Evolutionary conservation across 805 yeast species (phyloP), one percentile per base, ranked within the genome.

Genomic region (Saccharomyces jurei): DNA sequence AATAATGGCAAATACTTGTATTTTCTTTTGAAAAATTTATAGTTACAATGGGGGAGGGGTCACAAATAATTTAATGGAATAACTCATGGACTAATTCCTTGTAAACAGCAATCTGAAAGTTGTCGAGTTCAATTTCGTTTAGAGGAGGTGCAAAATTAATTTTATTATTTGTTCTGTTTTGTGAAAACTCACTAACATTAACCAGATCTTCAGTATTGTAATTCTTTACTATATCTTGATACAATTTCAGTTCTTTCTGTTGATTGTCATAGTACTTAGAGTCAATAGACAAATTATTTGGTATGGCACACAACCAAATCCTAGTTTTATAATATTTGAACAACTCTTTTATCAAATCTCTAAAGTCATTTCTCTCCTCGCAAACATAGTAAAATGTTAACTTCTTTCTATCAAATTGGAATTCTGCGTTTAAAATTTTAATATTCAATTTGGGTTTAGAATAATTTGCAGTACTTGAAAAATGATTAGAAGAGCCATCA

Each of bases 221-320:
- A 49, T 61, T 60, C 50, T 60, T 60, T 59, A 68, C 66, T 71
- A 69, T 68, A 25, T 65, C 64, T 51, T 67, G 66, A 54, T 69
- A 69, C 68, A 69, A 63, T 41, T 60, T 58, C 44, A 67, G 56
- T 58, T 69, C 73, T 44, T 62, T 63, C 36, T 62, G 65, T 22
- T 66, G 62, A n/a, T 57, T 53, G 52, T 67, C 65, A 53, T 69
- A 68, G 48, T 67, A 66, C 52, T 67, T 67, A 11, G 60, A 51
- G 48, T 67, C 69, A 48, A 70, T 67, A 1, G 60, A 60, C 48
- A 70, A 51, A 55, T 69, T 68, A 49, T 69, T 70, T 25, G 70
- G 74, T 28, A 86, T 86, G 0, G 94, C 91, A 75, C 91, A 85
- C 70, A 87, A 72, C 94, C 95, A 87, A 59, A 86, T 86, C 63